phyloP scores from a whole-genome alignment of 2,329 filamentous ascomycete species.

The Rutstroemia sp. region DNA sequence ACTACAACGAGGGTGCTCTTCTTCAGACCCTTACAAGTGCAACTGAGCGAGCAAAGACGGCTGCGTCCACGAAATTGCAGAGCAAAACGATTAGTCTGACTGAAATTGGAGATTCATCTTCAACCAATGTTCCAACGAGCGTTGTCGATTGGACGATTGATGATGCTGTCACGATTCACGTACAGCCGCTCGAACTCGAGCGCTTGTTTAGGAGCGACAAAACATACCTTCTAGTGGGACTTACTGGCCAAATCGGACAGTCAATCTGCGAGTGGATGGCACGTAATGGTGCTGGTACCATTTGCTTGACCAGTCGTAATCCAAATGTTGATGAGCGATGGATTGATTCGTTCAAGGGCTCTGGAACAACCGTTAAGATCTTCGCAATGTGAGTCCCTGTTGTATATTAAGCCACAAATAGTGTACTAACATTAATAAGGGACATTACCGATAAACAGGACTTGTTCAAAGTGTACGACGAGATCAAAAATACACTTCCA shows the following conservation, averaged over 20 bases:
- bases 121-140: background rate
- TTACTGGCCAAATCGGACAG: slow-evolving; percentile 27
- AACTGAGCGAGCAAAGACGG: too few species aligned
- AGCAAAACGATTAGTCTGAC: background rate
- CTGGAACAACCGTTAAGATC: slow-evolving; percentile 1
- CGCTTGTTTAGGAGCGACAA: slow-evolving; percentile 7
- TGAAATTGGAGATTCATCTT: background rate
- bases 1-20: too few species aligned
- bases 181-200: background rate
- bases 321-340: slow-evolving; percentile 27
- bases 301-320: slow-evolving; percentile 21
- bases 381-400: background rate
- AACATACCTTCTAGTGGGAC: slow-evolving; percentile 29
- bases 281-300: slow-evolving; percentile 30
- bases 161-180: background rate
- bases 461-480: background rate
- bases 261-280: slow-evolving; percentile 37
- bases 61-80: background rate
- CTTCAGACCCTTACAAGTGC: too few species aligned
- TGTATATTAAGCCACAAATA: too few species aligned
- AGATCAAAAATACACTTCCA: background rate
- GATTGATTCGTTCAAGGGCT: slow-evolving; percentile 16
- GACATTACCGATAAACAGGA: background rate
- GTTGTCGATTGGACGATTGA: background rate
- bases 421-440: background rate